Conservation (phyloP, 441 rosid species). For the Erodium chrysanthum region DNA sequence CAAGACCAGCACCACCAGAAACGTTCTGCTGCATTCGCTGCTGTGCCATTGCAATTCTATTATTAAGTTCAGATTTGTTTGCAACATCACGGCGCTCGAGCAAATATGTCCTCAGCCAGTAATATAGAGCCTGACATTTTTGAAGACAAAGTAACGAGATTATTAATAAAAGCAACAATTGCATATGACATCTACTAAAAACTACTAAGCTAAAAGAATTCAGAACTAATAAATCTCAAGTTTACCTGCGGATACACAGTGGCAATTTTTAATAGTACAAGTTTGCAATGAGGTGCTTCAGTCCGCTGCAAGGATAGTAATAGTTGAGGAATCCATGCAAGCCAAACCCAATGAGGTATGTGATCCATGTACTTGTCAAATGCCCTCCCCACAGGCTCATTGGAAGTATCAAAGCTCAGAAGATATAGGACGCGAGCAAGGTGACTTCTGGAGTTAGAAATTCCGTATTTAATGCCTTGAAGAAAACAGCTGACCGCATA, state of each 20-base stretch:
- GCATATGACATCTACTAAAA: too few species aligned
- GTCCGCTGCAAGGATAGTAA: conserved; percentile 94
- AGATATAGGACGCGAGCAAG: conserved; percentile 92
- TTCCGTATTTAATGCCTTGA: conserved; percentile 95
- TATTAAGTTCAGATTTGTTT: conserved; percentile 64
- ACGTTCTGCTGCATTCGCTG: conserved; percentile 81
- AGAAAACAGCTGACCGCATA: conserved; percentile 97
- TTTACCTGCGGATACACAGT: conserved; percentile 78
- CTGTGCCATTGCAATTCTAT: conserved; percentile 69
- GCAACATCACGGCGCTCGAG: conserved; percentile 97
- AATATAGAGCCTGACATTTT: conserved; percentile 73
- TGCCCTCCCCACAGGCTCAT: conserved; percentile 88
- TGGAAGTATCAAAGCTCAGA: conserved; percentile 90
- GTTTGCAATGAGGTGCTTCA: conserved; percentile 97
- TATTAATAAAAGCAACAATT: not conserved
- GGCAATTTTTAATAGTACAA: conserved; percentile 79
- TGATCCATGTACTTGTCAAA: conserved; percentile 93
- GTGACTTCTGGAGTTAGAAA: conserved; percentile 93
- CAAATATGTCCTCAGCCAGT: conserved; percentile 95
- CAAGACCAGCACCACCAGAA: conserved; percentile 42
- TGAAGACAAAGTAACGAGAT: conserved; percentile 17
- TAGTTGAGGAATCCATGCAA: conserved; percentile 96
- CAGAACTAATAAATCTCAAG: not conserved
- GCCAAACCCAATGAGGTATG: conserved; percentile 99
- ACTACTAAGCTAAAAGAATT: not conserved